Evolutionary conservation across 106 monocot genomes (phyloP).

Genomic region (Alisma plantagoaquatica): DNA sequence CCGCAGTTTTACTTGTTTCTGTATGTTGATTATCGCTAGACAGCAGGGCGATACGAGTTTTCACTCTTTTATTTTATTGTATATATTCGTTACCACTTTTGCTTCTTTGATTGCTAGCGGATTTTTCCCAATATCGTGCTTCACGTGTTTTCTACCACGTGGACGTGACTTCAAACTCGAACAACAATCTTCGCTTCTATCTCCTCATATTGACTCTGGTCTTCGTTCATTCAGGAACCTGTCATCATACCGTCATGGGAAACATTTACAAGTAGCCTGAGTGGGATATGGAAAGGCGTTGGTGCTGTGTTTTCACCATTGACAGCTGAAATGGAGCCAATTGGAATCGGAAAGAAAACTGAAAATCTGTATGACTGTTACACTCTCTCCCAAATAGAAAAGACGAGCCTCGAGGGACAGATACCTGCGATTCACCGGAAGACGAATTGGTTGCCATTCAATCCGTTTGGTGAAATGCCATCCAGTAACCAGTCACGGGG

Average conservation of each 20-base stretch:
- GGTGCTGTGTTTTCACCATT: conserved; percentile 87
- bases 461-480: conserved; percentile 50
- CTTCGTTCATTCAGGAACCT: conserved; percentile 47
- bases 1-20: background rate
- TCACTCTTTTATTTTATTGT: no score
- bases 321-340: conserved; percentile 71
- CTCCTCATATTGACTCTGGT: no score
- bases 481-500: conserved; percentile 2
- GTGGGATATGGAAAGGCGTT: conserved; percentile 88
- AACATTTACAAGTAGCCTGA: conserved; percentile 71
- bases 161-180: no score
- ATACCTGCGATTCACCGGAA: conserved; percentile 29
- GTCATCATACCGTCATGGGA: conserved; percentile 79
- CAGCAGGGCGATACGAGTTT: no score
- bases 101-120: no score
- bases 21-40: no score
- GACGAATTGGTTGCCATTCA: conserved; percentile 58
- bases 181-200: no score
- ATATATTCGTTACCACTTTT: no score
- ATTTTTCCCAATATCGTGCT: no score
- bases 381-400: conserved; percentile 53
- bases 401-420: conserved; percentile 16
- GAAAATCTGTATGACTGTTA: conserved; percentile 87
- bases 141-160: no score
- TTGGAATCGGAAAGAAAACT: conserved; percentile 43